A percentile compares a stretch with the other conserved stretches of the same genome.
Evolutionary conservation across 768 basidiomycete genomes (phyloP).

Genomic region (Suillus sp.): DNA sequence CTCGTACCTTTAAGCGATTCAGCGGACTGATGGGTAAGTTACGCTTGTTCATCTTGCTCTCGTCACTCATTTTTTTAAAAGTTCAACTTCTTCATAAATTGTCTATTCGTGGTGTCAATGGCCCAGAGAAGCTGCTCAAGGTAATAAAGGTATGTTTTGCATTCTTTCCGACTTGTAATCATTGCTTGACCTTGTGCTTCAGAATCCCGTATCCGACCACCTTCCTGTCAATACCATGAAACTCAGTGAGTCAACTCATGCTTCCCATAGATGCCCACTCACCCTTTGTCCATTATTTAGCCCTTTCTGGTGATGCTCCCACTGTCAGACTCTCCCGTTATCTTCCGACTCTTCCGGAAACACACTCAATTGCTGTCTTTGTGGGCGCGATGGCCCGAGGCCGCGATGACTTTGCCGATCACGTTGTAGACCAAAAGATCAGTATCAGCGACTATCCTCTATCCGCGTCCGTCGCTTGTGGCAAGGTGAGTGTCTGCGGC

Average conservation of each 20-base stretch:
- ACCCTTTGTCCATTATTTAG: constrained; percentile 39
- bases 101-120: constrained; percentile 94
- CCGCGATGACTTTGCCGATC: constrained; percentile 95
- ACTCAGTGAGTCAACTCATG: constrained; percentile 65
- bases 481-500: constrained; percentile 67
- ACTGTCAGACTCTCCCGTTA: constrained; percentile 81
- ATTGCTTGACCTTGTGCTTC: constrained; percentile 12
- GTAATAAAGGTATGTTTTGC: constrained; percentile 78
- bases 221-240: constrained; percentile 95
- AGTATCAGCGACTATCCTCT: constrained; percentile 92
- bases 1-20: constrained; percentile 97
- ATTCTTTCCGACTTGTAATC: constrained; percentile 2
- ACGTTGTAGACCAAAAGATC: constrained; percentile 93
- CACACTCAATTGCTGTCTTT: constrained; percentile 91
- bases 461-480: constrained; percentile 93
- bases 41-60: background rate
- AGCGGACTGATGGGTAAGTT: constrained; percentile 93
- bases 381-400: constrained; percentile 99
- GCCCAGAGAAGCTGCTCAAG: constrained; percentile 94
- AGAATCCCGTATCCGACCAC: constrained; percentile 96
- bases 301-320: constrained; percentile 89
- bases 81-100: constrained; percentile 97
- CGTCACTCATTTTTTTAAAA: constrained; percentile 33
- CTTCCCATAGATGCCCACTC: background rate
- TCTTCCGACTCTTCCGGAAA: constrained; percentile 81